Evolutionary conservation across 108 stramenopile genomes (phyloP).

Genomic region (Mayamaea pseudoterrestris): DNA sequence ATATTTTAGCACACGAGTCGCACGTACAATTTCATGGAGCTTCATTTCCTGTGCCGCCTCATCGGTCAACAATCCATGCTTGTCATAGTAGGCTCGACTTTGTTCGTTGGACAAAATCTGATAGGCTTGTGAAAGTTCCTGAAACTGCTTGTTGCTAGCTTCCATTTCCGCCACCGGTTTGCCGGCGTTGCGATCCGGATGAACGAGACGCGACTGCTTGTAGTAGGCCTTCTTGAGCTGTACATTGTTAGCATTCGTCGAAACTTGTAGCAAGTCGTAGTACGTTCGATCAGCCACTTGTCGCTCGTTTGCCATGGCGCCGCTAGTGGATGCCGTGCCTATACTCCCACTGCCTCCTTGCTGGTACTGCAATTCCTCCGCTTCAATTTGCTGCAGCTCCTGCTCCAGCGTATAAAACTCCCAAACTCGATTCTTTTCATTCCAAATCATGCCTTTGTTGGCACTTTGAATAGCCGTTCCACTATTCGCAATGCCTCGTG

Average conservation of each 20-base stretch:
- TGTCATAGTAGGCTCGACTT: conserved; percentile 74
- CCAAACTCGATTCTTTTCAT: conserved; percentile 70
- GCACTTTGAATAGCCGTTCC: conserved; percentile 52
- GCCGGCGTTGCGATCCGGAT: conserved; percentile 80
- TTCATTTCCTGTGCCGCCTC: conserved; percentile 39
- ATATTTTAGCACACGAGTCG: no score
- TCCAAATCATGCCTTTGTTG: conserved; percentile 76
- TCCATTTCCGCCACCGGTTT: conserved; percentile 67
- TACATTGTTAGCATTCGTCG: conserved; percentile 59
- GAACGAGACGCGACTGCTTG: conserved; percentile 62
- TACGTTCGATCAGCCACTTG: conserved; percentile 69
- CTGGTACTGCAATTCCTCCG: not conserved
- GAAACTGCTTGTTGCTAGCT: conserved; percentile 83
- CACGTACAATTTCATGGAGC: no score
- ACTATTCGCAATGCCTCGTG: conserved; percentile 62
- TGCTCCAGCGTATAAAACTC: not conserved
- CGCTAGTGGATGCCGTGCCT: no score
- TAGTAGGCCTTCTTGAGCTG: conserved; percentile 91
- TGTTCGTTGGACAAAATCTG: conserved; percentile 77
- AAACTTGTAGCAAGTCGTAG: conserved; percentile 78
- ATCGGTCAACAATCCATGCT: conserved; percentile 57
- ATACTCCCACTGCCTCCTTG: not conserved
- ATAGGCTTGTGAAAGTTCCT: conserved; percentile 83
- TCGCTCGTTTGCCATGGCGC: conserved; percentile 12
- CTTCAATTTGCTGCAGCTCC: not conserved